These are phyloP conservation scores for barrel medic (Medicago truncatula) DNA, from an alignment of 306 rosid species.

Conservation along the genomic window MtrunA17r5.0-ANR NC_053047.1:41647501-41648000, in stretches of 20 bases:
- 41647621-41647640: not conserved
- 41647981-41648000: too few relatives aligned
- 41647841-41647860: too few relatives aligned
- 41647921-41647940: too few relatives aligned
- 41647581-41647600: not conserved
- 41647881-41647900: too few relatives aligned
- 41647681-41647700: constrained; percentile 45
- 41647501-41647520: not conserved
- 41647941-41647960: too few relatives aligned
- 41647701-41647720: not conserved
- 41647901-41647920: too few relatives aligned
- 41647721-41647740: not conserved
- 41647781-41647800: too few relatives aligned
- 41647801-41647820: too few relatives aligned
- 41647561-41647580: not conserved
- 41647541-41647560: not conserved
- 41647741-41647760: not conserved
- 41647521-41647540: not conserved
- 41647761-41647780: too few relatives aligned
- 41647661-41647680: constrained; percentile 51
- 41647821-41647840: too few relatives aligned
- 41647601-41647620: not conserved
- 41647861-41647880: too few relatives aligned
- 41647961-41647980: too few relatives aligned
- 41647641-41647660: constrained; percentile 36